Evolutionary conservation across 1,139 yeast genomes (phyloP).

Genomic region (Saccharomyces hybrid): DNA sequence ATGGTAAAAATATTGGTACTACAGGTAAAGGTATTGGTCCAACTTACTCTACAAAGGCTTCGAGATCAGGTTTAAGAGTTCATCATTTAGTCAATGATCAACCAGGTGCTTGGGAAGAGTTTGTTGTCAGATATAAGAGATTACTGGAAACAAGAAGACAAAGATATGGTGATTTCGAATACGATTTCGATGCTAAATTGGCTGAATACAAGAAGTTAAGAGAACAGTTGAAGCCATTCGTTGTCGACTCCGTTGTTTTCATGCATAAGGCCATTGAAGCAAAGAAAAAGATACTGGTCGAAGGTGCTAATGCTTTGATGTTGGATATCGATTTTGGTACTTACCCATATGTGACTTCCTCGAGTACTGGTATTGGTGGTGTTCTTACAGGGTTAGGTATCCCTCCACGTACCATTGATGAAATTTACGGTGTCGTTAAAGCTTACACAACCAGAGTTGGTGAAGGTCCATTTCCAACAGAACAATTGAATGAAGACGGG

Average conservation of each 20-base stretch:
- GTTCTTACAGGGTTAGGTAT: constrained; percentile 94
- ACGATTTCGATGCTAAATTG: constrained; percentile 75
- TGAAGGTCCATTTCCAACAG: constrained; percentile 99
- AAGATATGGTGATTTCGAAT: constrained; percentile 90
- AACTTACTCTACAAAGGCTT: constrained; percentile 91
- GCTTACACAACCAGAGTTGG: constrained; percentile 99
- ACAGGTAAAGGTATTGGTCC: constrained; percentile 99
- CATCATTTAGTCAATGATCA: constrained; percentile 90
- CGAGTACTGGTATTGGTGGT: constrained; percentile 95
- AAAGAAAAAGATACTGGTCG: constrained; percentile 83
- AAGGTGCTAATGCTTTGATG: constrained; percentile 98
- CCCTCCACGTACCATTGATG: constrained; percentile 75
- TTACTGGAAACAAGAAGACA: constrained; percentile 71
- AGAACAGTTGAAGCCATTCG: constrained; percentile 75
- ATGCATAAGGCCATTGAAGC: constrained; percentile 74
- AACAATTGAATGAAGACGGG: constrained; percentile 82
- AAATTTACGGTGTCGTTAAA: constrained; percentile 91
- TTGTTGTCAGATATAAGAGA: constrained; percentile 69
- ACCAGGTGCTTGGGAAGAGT: constrained; percentile 89
- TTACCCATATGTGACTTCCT: constrained; percentile 94
- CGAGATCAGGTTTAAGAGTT: constrained; percentile 93
- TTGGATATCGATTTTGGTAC: constrained; percentile 97
- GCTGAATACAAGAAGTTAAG: constrained; percentile 67
- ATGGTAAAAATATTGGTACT: constrained; percentile 91
- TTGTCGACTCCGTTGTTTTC: constrained; percentile 84